Evolutionary conservation across 176 grass and related monocot species (phyloP).

Genomic region (Panicum miliaceum): DNA sequence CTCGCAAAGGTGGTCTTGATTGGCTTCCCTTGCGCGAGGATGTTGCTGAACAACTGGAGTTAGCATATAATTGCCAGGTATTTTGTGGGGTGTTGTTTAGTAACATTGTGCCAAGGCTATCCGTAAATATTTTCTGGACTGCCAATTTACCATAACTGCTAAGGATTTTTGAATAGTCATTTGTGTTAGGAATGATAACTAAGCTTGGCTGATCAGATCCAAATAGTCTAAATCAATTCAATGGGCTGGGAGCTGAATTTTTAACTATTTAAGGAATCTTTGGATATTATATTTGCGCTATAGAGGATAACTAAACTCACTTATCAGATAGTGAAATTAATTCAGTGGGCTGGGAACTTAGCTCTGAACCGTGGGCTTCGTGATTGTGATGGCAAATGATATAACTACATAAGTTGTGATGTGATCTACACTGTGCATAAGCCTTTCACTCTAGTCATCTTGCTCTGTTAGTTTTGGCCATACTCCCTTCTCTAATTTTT

Average conservation of each 20-base stretch:
- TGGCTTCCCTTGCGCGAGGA: conserved; percentile 96
- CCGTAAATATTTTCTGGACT: neutral
- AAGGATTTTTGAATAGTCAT: neutral
- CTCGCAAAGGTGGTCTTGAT: conserved; percentile 84
- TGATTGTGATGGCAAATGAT: conserved; percentile 20
- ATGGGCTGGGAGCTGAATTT: neutral
- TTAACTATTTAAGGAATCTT: neutral
- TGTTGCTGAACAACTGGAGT: conserved; percentile 91
- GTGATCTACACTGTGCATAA: neutral
- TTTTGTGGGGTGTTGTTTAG: conserved; percentile 3
- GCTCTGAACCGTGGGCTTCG: conserved; percentile 7
- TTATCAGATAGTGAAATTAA: conserved; percentile 3
- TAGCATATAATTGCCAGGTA: conserved; percentile 84
- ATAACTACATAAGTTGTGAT: neutral
- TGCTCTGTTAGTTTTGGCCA: neutral
- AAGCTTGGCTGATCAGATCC: conserved; percentile 13
- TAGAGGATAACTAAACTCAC: conserved; percentile 9
- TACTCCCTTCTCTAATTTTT: conserved; percentile 20
- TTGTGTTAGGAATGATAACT: conserved; percentile 11
- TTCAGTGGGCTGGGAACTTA: conserved; percentile 2
- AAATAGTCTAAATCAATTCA: conserved; percentile 17
- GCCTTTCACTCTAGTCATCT: conserved; percentile 5
- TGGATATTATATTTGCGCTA: conserved; percentile 12
- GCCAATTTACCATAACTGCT: neutral
- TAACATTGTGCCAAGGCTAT: conserved; percentile 1